These are phyloP conservation scores for Colletotrichum liriopes DNA, from an alignment of 2,329 filamentous ascomycete genomes.

Conservation along the genomic window DNA sequence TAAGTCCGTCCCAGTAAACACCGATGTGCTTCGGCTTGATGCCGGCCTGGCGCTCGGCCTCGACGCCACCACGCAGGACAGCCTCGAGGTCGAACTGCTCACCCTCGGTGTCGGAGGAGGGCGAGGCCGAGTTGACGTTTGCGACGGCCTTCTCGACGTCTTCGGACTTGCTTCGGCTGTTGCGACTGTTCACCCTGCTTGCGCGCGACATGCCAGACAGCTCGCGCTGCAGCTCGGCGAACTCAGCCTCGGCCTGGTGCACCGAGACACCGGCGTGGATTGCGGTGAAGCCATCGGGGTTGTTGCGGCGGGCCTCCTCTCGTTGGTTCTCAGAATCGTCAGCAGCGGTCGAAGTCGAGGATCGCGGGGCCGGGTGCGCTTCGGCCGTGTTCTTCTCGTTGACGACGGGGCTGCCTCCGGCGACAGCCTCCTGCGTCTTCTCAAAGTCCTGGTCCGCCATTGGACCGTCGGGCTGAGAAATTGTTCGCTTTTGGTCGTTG, in stretches of 20 bases:
- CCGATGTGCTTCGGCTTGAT: conserved; percentile 87
- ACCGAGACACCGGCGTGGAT: conserved; percentile 72
- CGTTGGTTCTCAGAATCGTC: conserved; percentile 44
- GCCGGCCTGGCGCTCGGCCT: conserved; percentile 81
- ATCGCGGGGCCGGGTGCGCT: conserved; percentile 22
- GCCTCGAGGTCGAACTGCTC: conserved; percentile 83
- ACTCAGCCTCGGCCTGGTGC: conserved; percentile 78
- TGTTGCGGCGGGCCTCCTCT: conserved; percentile 60
- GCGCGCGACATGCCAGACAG: conserved; percentile 71
- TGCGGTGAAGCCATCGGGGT: conserved; percentile 64
- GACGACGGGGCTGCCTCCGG: conserved; percentile 48
- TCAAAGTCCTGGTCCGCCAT: conserved; percentile 51
- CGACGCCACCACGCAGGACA: conserved; percentile 79
- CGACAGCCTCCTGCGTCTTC: conserved; percentile 50
- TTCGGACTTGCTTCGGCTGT: conserved; percentile 42
- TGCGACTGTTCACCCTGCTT: conserved; percentile 59
- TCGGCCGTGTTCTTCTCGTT: conserved; percentile 43
- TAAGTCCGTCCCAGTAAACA: conserved; percentile 84
- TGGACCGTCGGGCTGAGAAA: conserved; percentile 25
- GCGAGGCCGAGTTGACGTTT: conserved; percentile 48
- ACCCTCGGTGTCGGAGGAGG: conserved; percentile 62
- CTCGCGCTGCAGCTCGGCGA: conserved; percentile 76
- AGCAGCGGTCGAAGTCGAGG: conserved; percentile 49
- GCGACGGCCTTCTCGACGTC: conserved; percentile 73
- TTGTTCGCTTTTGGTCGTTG: not conserved